Conservation (phyloP, 2,329 filamentous ascomycete species). For the Colletotrichum sp. region DNA sequence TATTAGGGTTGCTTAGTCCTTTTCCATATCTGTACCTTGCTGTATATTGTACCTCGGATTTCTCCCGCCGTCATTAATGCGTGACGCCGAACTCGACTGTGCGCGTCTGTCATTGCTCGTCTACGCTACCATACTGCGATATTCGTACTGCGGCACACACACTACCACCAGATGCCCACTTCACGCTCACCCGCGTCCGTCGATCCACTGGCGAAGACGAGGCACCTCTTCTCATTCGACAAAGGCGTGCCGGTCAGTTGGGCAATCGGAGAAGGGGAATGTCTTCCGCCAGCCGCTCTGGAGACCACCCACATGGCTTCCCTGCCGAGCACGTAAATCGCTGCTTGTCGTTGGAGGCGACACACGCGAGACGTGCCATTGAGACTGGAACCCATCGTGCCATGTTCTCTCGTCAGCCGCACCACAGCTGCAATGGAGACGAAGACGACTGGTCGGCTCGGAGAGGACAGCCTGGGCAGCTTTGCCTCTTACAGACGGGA, state of each 20-base stretch:
- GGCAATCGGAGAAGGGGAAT: background rate
- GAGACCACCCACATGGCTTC: conserved; percentile 12
- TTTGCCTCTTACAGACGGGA: background rate
- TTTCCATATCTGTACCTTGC: too few species aligned
- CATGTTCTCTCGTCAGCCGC: conserved; percentile 4
- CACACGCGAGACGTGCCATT: background rate
- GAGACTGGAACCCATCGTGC: background rate
- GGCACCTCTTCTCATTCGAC: background rate
- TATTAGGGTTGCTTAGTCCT: too few species aligned
- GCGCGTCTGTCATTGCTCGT: background rate
- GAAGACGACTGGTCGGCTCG: background rate
- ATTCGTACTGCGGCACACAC: background rate
- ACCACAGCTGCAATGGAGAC: background rate
- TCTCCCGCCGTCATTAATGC: background rate
- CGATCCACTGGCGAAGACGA: background rate
- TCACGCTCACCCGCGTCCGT: background rate
- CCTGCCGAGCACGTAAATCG: background rate
- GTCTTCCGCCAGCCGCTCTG: conserved; percentile 8
- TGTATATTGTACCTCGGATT: too few species aligned
- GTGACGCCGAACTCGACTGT: background rate
- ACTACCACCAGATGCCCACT: background rate
- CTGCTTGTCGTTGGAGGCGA: background rate
- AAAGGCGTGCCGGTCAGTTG: background rate
- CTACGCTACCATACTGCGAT: background rate
- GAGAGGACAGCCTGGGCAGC: background rate